phyloP scores from a whole-genome alignment of 192 early-diverging fungal species.

The Coemansia aciculifera region DNA sequence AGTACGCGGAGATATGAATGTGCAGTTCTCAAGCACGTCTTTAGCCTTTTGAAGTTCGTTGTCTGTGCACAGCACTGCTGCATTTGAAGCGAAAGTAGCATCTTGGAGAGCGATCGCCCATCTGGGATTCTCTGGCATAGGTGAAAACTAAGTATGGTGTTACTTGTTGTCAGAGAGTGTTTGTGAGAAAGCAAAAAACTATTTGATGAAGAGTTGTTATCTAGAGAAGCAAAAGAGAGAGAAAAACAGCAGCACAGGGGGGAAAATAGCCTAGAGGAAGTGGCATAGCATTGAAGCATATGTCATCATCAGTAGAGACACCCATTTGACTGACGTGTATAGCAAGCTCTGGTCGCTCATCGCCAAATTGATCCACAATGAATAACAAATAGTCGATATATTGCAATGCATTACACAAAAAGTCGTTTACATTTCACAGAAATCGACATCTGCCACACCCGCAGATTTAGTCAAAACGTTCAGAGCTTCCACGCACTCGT shows the following conservation, averaged over 20 bases:
- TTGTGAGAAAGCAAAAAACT: not conserved
- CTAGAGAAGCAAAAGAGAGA: not conserved
- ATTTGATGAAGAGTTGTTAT: not conserved
- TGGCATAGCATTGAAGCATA: too few species aligned
- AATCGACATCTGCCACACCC: slow-evolving; percentile 12
- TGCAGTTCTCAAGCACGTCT: slow-evolving; percentile 36
- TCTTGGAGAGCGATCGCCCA: too few species aligned
- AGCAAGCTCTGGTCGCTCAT: too few species aligned
- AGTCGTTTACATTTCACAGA: slow-evolving; percentile 9
- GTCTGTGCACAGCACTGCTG: not conserved
- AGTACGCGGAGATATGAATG: slow-evolving; percentile 33
- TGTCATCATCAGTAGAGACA: too few species aligned
- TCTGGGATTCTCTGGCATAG: too few species aligned
- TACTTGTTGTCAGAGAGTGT: not conserved
- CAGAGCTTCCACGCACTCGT: slow-evolving; percentile 49
- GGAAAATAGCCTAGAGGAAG: too few species aligned
- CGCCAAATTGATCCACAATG: not conserved
- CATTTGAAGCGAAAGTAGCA: not conserved
- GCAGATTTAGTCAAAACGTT: slow-evolving; percentile 16
- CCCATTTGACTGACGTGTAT: too few species aligned
- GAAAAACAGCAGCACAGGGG: not conserved
- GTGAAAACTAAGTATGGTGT: too few species aligned
- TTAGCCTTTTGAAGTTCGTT: slow-evolving; percentile 38
- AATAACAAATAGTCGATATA: not conserved
- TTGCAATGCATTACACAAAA: not conserved